phyloP scores from a whole-genome alignment of 306 rosid species.

The Lathyrus sativus region DNA sequence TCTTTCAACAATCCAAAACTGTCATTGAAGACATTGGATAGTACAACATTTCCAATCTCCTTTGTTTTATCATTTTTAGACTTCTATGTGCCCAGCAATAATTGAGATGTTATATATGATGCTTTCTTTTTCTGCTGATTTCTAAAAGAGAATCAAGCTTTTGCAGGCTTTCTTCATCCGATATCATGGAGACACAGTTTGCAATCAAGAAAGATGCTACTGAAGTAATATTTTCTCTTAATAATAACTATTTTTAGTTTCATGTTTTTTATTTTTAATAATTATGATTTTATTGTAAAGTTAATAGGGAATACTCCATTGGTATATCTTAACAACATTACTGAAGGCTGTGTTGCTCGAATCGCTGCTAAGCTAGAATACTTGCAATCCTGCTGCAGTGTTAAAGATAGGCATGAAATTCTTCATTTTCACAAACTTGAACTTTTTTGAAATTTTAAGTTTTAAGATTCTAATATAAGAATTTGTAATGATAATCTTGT shows the following conservation, averaged over 20 bases:
- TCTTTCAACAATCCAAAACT: no score
- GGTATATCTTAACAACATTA: conserved; percentile 74
- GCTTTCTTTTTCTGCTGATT: not conserved
- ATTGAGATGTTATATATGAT: no score
- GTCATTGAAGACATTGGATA: no score
- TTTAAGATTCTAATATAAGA: conserved; percentile 16
- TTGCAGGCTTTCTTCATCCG: conserved; percentile 18
- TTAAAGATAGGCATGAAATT: conserved; percentile 64
- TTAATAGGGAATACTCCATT: conserved; percentile 81
- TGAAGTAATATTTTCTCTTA: conserved; percentile 51
- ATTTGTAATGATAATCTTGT: conserved; percentile 16
- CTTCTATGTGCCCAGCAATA: no score
- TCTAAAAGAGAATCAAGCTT: not conserved
- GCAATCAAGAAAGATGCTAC: conserved; percentile 75
- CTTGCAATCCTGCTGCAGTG: conserved; percentile 82
- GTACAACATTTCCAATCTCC: no score
- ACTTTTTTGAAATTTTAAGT: not conserved
- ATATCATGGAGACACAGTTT: conserved; percentile 55
- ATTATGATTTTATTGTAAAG: conserved; percentile 42
- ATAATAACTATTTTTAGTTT: not conserved
- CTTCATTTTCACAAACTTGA: conserved; percentile 9
- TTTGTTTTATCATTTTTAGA: no score
- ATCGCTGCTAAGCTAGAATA: conserved; percentile 87
- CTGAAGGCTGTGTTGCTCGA: conserved; percentile 73
- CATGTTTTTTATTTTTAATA: not conserved